Evolutionary conservation across 1,284 basidiomycete species (phyloP), one percentile per base, ranked within the genome.

Genomic region (Sphaerobolus stellatus): DNA sequence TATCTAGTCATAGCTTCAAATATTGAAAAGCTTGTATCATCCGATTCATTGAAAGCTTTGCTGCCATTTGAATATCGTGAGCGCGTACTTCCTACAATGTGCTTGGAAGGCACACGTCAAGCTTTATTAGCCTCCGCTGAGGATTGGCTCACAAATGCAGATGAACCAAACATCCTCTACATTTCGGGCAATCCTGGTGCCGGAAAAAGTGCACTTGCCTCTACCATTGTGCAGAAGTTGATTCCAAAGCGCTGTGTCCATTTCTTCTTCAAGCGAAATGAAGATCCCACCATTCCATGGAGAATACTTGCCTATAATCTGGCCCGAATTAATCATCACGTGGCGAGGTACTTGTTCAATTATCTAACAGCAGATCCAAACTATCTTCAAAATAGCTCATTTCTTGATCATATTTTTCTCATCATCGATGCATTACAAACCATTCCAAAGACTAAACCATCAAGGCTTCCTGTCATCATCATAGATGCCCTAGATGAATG

Each of bases 401-500:
- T 36, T 36, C 18, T 18, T 11, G 13, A 36, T 11, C 33, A 36
- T 11, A 11, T 36, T 36, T 18, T 11, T 11, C 13, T 11, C 18
- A 11, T 36, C 11, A 18, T 36, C 18, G 18, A 11, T 11, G 18
- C 33, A 36, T 18, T 18, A 11, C 18, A 11, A 36, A 11, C 11
- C 13, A 18, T 11, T 36, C 33, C 18, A 11, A 36, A 36, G 33
- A 18, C 14, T 22, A 49, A 18, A 36, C 38, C 9, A 25, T 38
- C 13, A n/a, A 2, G 20, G 8, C 22, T 9, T n/a, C 33, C 41
- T 22, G 22, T 41, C 13, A 28, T 58, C 13, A 18, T 46, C 41
- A 25, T 54, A 22, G 70, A 71, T 55, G 70, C 68, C 3, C 50
- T 69, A 18, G 70, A 71, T 53, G 70, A 71, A 58, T 71, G 69